Evolutionary conservation across 2,329 filamentous ascomycete genomes (phyloP), one percentile per base, ranked within the genome.

Genomic region (Colletotrichum abscissum): DNA sequence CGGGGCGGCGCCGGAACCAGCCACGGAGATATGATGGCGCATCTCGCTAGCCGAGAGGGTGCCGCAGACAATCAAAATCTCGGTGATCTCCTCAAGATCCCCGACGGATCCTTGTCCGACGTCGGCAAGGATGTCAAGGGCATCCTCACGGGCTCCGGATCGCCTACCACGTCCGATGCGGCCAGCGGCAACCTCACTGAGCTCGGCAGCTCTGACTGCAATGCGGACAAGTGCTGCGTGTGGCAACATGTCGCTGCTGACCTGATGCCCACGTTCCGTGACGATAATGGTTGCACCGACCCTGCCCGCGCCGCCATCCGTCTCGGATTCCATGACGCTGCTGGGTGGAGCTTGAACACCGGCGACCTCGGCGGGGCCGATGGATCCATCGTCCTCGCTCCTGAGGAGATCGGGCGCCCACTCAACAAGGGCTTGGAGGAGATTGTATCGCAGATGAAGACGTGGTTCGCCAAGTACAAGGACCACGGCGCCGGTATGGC

Each of bases 311-410:
- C 78, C 38, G 84, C 86, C 7, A 80, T 88, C 55, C 84, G 86
- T 3, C 81, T 87, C 26, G 86, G 85, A 8, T 88, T 88, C 77
- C 86, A 88, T 74, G 86, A 88, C 73, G 84, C 86, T 2, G 85
- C 81, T 3, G 81, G 81, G 38, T 87, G 85, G 85, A 83, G 82
- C 42, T 82, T 81, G 56, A 73, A 74, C 11, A 80, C 80, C 0
- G 74, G 77, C 1, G 80, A 80, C 12, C 85, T 84, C n/a, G 86
- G 86, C 11, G 72, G 72, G 19, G 86, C 86, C 3, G 86, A 88
- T 63, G 86, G 86, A 1, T 85, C 82, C 14, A 80, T 88, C 55
- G 80, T 86, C 24, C 78, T 87, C 35, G 80, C 80, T 0, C 11
- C 67, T 8, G 63, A 79, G 6, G 80, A 82, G 66, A 84, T 86